Conservation (phyloP, 257 asterid genomes). For the Fraxinus quadrangulata region DNA sequence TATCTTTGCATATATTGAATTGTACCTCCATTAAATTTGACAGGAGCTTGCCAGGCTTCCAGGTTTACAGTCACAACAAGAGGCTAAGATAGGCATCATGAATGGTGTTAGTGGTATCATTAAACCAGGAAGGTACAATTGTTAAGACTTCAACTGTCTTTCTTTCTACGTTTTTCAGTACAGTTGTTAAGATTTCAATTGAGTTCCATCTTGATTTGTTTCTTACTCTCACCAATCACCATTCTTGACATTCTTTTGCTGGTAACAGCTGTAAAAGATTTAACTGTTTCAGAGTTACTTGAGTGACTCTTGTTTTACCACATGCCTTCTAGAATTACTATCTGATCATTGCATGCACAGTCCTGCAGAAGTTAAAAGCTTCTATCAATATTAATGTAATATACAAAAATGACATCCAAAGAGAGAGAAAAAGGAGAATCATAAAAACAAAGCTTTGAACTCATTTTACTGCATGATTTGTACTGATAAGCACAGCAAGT, state of each 20-base stretch:
- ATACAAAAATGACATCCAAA: background rate
- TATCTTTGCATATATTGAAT: slow-evolving; percentile 6
- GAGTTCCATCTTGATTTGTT: background rate
- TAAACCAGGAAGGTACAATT: slow-evolving; percentile 62
- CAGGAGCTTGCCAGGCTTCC: slow-evolving; percentile 58
- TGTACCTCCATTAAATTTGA: slow-evolving; percentile 3
- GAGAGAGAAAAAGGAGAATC: background rate
- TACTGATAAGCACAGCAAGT: background rate
- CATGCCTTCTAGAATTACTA: background rate
- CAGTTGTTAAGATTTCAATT: background rate
- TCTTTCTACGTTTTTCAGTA: background rate
- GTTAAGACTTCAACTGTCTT: background rate
- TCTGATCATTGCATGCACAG: background rate
- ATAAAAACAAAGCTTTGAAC: background rate
- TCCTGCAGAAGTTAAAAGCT: background rate
- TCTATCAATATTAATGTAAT: background rate
- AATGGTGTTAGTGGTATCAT: slow-evolving; percentile 56
- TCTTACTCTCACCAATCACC: background rate
- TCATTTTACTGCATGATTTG: background rate
- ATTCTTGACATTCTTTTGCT: background rate
- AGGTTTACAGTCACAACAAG: slow-evolving; percentile 42
- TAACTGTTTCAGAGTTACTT: background rate
- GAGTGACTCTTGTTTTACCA: background rate
- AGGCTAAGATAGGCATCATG: slow-evolving; percentile 48
- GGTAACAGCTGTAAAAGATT: background rate